Evolutionary conservation across 345 rosid genomes (phyloP), one percentile per base, ranked within the genome.

Genomic region (Adansonia digitata): DNA sequence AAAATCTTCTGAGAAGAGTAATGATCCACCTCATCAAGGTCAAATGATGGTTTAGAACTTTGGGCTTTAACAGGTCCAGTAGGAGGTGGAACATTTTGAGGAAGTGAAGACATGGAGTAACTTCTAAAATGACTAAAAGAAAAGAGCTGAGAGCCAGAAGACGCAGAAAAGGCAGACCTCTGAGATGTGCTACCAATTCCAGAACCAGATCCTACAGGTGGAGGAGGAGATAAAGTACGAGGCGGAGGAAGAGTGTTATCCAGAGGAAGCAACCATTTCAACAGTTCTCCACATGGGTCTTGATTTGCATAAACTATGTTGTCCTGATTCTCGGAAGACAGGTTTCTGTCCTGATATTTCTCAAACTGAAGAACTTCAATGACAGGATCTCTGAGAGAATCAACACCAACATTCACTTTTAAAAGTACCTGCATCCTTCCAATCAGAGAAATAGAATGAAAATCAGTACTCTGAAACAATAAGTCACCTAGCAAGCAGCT

Each of bases 311-410:
- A 74, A 73, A 77, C 77, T 15, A 72, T 72, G 77, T 78, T 81
- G 39, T 81, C 85, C 71, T 68, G 77, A 45, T 84, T 77, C 82
- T 80, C 84, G 14, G 77, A 69, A 78, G 74, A 76, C 40, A 51
- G 57, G 39, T 74, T 83, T 76, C 72, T 83, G 26, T 81, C 84
- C 79, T 81, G 84, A 80, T 82, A 82, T 85, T 89, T 93, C 89
- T 96, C 99, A 83, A 96, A 96, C 82, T 96, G 98, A 83, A 90
- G 90, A 84, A 96, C 88, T 91, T 96, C 99, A 73, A 96, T 88
- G 79, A 89, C 78, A 31, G 99, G 97, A 72, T 96, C 90, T 87
- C 81, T 88, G 57, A 84, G 84, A 80, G 77, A 85, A 82, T 89
- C 87, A 62, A 88, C 87, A 72, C 87, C 89, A 76, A 95, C 86